Evolutionary conservation across 129 eudicot genomes (phyloP), one percentile per base, ranked within the genome.

Genomic region (Heracleum sosnowskyi): DNA sequence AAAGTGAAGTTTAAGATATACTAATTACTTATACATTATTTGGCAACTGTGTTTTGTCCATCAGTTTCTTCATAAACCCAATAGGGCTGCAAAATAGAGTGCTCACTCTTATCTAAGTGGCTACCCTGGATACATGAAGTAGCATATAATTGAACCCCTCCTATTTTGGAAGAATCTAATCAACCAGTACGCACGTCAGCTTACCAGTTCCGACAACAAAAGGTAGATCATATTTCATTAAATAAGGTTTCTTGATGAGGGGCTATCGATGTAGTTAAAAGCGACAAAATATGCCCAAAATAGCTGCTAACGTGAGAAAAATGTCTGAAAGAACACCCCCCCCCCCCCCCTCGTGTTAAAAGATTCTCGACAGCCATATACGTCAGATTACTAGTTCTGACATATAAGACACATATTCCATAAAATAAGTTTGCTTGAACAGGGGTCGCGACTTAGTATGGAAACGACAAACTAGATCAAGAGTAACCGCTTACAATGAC

Each of bases 401-500:
- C 24, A 18, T 15, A 13, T 1, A 45, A 12, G 45, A 42, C 45
- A 42, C 20, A 46, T 16, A 4, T 51, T 51, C 3, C 26, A 20
- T 4, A 53, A 53, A 5, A 22, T 55, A 24, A 55, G 31, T 57
- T 57, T 24, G 4, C 11, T n/a, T 1, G 11, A 57, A 57, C 15
- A 24, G 31, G 10, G 64, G 64, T 57, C 3, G 31, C 68, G 16
- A 60, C 68, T 68, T 33, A 33, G 41, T 68, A 33, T 68, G 22
- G 10, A 68, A 33, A 68, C 37, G n/a, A 29, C 73, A 35, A 35
- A 33, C 33, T 68, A 68, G 35, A 33, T 31, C n/a, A 68, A 29
- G 22, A 9, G 69, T 62, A 55, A 76, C 20, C 34, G 80, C 96
- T 87, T 90, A 95, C 98, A 8, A 87, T 72, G 74, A 88, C 92